phyloP scores from a whole-genome alignment of 2,329 filamentous ascomycete species.

The Penicillium brasilianum region DNA sequence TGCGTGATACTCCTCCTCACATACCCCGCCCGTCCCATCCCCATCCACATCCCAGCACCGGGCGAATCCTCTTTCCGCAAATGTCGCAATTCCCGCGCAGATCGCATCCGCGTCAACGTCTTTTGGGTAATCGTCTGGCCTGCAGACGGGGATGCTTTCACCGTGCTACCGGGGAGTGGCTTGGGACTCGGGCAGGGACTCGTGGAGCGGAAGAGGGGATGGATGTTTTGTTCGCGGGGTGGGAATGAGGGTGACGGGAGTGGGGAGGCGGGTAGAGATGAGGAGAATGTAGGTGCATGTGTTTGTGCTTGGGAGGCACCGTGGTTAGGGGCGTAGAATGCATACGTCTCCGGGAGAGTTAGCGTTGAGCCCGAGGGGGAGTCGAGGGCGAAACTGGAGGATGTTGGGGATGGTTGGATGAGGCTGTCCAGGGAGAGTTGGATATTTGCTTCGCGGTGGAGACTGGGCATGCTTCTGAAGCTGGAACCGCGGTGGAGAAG shows the following conservation, averaged over 20 bases:
- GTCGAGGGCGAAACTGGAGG: slow-evolving; percentile 28
- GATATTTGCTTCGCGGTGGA: slow-evolving; percentile 24
- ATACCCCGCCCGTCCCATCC: slow-evolving; percentile 28
- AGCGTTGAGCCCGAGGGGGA: slow-evolving; percentile 28
- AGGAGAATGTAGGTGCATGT: slow-evolving; percentile 13
- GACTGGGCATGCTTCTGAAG: slow-evolving; percentile 30
- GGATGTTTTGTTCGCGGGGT: slow-evolving; percentile 58
- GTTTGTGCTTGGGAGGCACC: slow-evolving; percentile 1
- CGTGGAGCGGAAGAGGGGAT: slow-evolving; percentile 62
- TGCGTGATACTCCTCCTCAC: slow-evolving; percentile 29
- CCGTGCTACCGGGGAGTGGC: slow-evolving; percentile 58
- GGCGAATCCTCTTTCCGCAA: slow-evolving; percentile 10
- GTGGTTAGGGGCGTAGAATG: neutral
- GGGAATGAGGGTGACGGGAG: neutral
- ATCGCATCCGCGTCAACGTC: slow-evolving; percentile 45
- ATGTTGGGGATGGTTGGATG: slow-evolving; percentile 28
- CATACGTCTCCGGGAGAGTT: slow-evolving; percentile 11
- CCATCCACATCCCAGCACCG: slow-evolving; percentile 15
- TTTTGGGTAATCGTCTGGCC: slow-evolving; percentile 56
- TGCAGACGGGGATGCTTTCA: slow-evolving; percentile 60
- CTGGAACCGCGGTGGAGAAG: slow-evolving; percentile 23
- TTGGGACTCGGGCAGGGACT: slow-evolving; percentile 59
- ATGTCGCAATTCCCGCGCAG: slow-evolving; percentile 32
- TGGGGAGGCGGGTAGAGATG: neutral
- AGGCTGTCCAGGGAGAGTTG: slow-evolving; percentile 36